Evolutionary conservation across 768 basidiomycete species (phyloP), one percentile per base, ranked within the genome.

Genomic region (Panaeolus cyanescens): DNA sequence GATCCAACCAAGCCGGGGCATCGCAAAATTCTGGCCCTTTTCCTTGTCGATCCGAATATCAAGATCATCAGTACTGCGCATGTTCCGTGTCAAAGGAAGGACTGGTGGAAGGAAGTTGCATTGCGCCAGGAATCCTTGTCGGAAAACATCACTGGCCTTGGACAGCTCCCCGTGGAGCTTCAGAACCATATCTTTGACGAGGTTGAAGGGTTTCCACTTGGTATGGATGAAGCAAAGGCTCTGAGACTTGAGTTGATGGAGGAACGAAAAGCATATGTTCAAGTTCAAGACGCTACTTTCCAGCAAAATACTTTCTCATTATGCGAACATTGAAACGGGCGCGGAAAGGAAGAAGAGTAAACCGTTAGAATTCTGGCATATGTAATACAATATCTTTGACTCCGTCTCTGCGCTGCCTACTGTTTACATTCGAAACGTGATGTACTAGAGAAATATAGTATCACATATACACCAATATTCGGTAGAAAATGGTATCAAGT

Each of bases 21-120:
- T 59, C 71, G 79, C 54, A 82, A 79, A 66, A 78, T 82, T 39
- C 64, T 81, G 5, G 75, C 75, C 2, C 71, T 81, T 22, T 80
- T 78, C 69, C 75, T 80, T 28, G 72, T 79, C 40, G 77, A 80
- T 57, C 75, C 74, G 10, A 68, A 71, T n/a, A 62, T 71, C 55
- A 67, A 62, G 32, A 64, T 75, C 17, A 67, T 71, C 36, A 72
- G 72, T 32, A 69, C 74, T 1, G 68, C 69, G 13, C 62, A 73
- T 55, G 68, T 75, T 6, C 72, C 72, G 1, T 71, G 71, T 36
- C 75, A 75, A 60, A 68, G 67, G 56, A 62, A 65, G 40, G 69
- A 74, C 15, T 76, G 75, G 73, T 73, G 73, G n/a, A n/a, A n/a
- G 67, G 55, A 60, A 65, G 39, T 67, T 72, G 15, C 75, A 74